A percentile compares a stretch with the other conserved stretches of the same genome.
These are phyloP conservation scores for Aegilops speltoides DNA, from an alignment of 176 grass and related monocot genomes.

Conservation along the genomic window DNA sequence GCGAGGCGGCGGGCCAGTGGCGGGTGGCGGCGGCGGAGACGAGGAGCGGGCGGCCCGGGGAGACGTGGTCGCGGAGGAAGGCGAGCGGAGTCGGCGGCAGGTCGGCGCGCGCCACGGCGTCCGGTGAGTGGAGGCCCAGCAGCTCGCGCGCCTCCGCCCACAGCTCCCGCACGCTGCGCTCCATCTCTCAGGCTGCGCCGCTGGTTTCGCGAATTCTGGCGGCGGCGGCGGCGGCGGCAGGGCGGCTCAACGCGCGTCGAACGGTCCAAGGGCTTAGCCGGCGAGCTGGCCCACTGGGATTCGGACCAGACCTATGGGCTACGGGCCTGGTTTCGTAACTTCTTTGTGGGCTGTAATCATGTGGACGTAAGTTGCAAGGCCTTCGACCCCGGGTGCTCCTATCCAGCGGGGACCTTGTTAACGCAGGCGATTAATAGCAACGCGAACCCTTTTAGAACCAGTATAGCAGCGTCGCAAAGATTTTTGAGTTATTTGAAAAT, in stretches of 20 bases:
- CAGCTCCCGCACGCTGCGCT: slow-evolving; percentile 50
- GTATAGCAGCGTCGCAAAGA: too few relatives aligned
- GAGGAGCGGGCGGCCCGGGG: slow-evolving; percentile 66
- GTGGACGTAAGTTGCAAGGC: too few relatives aligned
- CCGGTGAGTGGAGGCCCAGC: slow-evolving; percentile 33
- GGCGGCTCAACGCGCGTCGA: neutral
- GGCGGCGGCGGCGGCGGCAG: slow-evolving; percentile 21
- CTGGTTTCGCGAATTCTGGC: neutral
- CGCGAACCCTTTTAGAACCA: too few relatives aligned
- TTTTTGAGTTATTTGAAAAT: too few relatives aligned
- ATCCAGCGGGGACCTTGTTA: too few relatives aligned
- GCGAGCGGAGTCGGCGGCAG: slow-evolving; percentile 58
- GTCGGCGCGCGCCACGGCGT: slow-evolving; percentile 44
- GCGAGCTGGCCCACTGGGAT: neutral
- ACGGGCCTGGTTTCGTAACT: neutral
- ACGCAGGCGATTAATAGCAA: too few relatives aligned
- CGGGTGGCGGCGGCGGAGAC: slow-evolving; percentile 67
- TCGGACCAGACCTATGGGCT: neutral
- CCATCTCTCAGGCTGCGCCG: slow-evolving; percentile 50
- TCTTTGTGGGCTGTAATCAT: too few relatives aligned
- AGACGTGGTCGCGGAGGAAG: slow-evolving; percentile 82
- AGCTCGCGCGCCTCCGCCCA: slow-evolving; percentile 90
- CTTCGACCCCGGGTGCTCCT: too few relatives aligned
- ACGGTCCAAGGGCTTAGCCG: neutral
- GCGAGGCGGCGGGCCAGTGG: slow-evolving; percentile 75